A percentile compares a stretch with the other conserved stretches of the same genome.
phyloP scores from a whole-genome alignment of 768 basidiomycete genomes.

The Pleurotus tuber-regium region DNA sequence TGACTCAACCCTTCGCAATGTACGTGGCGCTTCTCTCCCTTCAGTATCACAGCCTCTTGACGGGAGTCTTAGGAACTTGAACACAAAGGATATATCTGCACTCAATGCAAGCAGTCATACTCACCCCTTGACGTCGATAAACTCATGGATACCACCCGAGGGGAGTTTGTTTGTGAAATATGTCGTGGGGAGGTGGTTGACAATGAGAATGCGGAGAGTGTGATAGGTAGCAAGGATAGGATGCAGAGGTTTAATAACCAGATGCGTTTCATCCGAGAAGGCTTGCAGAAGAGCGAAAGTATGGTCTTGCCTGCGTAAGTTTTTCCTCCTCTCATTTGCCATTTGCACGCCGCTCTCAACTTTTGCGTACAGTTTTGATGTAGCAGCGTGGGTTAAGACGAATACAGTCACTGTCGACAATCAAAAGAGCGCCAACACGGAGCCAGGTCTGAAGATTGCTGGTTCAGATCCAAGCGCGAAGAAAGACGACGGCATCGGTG shows the following conservation, averaged over 20 bases:
- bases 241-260: conserved; percentile 95
- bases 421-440: conserved; percentile 48
- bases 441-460: conserved; percentile 67
- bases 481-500: conserved; percentile 74
- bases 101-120: conserved; percentile 82
- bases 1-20: conserved; percentile 87
- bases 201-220: conserved; percentile 87
- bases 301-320: conserved; percentile 83
- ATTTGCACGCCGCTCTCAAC: no score
- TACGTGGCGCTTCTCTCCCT: conserved; percentile 33
- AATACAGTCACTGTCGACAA: conserved; percentile 65
- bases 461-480: conserved; percentile 56
- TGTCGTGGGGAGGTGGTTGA: conserved; percentile 86
- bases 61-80: conserved; percentile 73
- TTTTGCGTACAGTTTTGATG: conserved; percentile 68
- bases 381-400: conserved; percentile 76
- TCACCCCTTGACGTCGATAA: conserved; percentile 82
- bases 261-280: conserved; percentile 84
- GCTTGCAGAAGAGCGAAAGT: conserved; percentile 84
- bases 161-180: conserved; percentile 80
- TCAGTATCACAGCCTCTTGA: background rate
- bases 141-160: conserved; percentile 68
- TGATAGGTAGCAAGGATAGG: conserved; percentile 83
- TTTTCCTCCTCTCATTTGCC: background rate
- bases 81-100: conserved; percentile 97